Percentiles rank a stretch among this genome's conserved stretches.
phyloP scores from a whole-genome alignment of 2,329 filamentous ascomycete species.

The Anisogramma anomala region DNA sequence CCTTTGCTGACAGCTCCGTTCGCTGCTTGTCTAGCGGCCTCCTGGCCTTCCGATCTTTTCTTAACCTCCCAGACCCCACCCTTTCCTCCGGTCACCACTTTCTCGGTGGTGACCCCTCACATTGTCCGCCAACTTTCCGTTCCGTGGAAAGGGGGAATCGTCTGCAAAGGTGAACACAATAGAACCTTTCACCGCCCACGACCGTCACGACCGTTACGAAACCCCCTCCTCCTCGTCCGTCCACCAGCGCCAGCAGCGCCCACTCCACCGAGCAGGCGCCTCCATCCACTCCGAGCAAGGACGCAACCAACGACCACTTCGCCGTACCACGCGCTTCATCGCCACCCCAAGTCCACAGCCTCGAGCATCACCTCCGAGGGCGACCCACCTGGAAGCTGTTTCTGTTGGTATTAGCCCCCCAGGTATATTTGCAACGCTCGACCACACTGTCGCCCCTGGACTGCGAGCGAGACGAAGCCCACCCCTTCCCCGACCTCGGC shows the following conservation, averaged over 20 bases:
- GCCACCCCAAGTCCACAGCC: constrained; percentile 30
- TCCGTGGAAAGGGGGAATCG: constrained; percentile 23
- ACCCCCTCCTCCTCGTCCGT: constrained; percentile 27
- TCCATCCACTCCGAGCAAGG: constrained; percentile 14
- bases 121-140: constrained; percentile 34
- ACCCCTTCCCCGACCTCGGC: constrained; percentile 21
- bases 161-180: constrained; percentile 36
- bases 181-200: constrained; percentile 32
- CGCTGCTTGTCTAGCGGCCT: constrained; percentile 1
- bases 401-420: constrained; percentile 37
- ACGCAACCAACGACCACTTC: constrained; percentile 30
- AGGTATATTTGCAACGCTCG: constrained; percentile 26
- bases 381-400: constrained; percentile 32
- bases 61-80: constrained; percentile 46
- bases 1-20: constrained; percentile 10
- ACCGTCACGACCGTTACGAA: constrained; percentile 45
- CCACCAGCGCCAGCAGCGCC: constrained; percentile 30
- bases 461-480: constrained; percentile 1
- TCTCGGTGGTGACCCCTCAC: constrained; percentile 31
- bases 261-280: constrained; percentile 26
- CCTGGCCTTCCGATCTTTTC: constrained; percentile 29
- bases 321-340: constrained; percentile 41
- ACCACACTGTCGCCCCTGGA: constrained; percentile 13
- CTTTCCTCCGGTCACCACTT: constrained; percentile 23
- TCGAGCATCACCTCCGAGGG: constrained; percentile 17